Percentiles rank a stretch among this genome's conserved stretches.
Evolutionary conservation across 331 rosid genomes (phyloP).

Genomic region (Malus hybrid): DNA sequence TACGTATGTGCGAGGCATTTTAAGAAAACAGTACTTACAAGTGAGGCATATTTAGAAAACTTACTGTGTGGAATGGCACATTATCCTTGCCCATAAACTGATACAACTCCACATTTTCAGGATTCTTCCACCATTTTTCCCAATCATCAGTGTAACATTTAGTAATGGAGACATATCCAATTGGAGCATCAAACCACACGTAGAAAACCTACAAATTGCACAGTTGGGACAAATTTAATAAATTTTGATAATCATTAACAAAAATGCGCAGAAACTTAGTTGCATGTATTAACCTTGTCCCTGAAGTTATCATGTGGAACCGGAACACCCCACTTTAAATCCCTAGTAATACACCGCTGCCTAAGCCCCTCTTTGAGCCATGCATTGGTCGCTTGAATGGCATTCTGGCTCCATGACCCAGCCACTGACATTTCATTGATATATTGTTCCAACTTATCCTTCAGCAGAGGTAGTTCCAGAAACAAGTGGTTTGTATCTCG

Average conservation of each 20-base stretch:
- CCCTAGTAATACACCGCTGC: conserved; percentile 87
- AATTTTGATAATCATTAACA: background rate
- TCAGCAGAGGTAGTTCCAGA: conserved; percentile 82
- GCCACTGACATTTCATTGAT: conserved; percentile 61
- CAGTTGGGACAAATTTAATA: background rate
- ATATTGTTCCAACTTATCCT: conserved; percentile 60
- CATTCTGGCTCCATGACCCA: conserved; percentile 93
- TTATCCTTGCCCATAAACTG: conserved; percentile 99
- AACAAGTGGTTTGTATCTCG: conserved; percentile 87
- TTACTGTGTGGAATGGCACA: conserved; percentile 95
- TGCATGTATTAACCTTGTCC: conserved; percentile 49
- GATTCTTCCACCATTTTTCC: conserved; percentile 99
- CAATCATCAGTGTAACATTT: conserved; percentile 85
- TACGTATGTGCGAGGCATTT: too few species aligned
- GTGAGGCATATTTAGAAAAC: conserved; percentile 14
- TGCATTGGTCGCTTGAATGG: conserved; percentile 74
- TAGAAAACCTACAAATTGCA: conserved; percentile 65
- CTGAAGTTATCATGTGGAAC: conserved; percentile 85
- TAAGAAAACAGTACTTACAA: too few species aligned
- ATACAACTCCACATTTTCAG: conserved; percentile 79
- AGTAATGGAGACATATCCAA: conserved; percentile 91
- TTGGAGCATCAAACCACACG: conserved; percentile 98
- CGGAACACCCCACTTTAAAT: conserved; percentile 97
- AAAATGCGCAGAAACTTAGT: background rate
- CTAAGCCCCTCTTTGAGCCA: conserved; percentile 86